Conservation (phyloP, 1,139 yeast genomes). For the Debaryomyces psychrophilus region DNA sequence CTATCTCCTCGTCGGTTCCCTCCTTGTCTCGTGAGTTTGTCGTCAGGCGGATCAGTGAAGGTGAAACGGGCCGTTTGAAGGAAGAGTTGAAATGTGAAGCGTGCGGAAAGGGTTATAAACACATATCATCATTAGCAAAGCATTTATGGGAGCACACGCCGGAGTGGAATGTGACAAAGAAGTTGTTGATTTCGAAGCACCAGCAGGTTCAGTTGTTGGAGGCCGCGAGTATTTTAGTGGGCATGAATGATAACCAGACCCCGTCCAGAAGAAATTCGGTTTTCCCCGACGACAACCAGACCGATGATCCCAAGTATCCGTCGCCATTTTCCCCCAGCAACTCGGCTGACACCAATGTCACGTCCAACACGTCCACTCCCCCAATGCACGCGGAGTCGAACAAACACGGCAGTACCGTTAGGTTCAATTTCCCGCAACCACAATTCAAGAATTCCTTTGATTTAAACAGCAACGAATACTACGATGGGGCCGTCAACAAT, state of each 20-base stretch:
- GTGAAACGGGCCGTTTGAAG: slow-evolving; percentile 80
- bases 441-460: slow-evolving; percentile 13
- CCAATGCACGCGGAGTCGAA: slow-evolving; percentile 11
- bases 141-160: slow-evolving; percentile 84
- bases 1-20: slow-evolving; percentile 44
- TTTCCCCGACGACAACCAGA: slow-evolving; percentile 13
- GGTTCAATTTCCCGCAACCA: slow-evolving; percentile 10
- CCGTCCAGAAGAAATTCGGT: slow-evolving; percentile 20
- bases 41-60: slow-evolving; percentile 80
- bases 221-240: slow-evolving; percentile 84
- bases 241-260: slow-evolving; percentile 61
- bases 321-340: slow-evolving; percentile 17
- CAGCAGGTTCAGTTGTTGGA: slow-evolving; percentile 88
- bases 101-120: slow-evolving; percentile 89
- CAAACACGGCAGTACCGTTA: slow-evolving; percentile 2
- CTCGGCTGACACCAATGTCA: slow-evolving; percentile 14
- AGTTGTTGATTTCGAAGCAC: slow-evolving; percentile 79
- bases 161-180: slow-evolving; percentile 86
- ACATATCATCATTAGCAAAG: slow-evolving; percentile 77
- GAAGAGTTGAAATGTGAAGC: slow-evolving; percentile 87
- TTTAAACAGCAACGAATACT: slow-evolving; percentile 3
- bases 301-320: slow-evolving; percentile 15
- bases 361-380: slow-evolving; percentile 16
- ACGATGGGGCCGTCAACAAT: slow-evolving; percentile 8
- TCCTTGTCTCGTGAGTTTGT: slow-evolving; percentile 72